Percentiles rank a stretch among this genome's conserved stretches.
Evolutionary conservation across 2,329 filamentous ascomycete species (phyloP).

Genomic region (Pseudogymnoascus sp.): DNA sequence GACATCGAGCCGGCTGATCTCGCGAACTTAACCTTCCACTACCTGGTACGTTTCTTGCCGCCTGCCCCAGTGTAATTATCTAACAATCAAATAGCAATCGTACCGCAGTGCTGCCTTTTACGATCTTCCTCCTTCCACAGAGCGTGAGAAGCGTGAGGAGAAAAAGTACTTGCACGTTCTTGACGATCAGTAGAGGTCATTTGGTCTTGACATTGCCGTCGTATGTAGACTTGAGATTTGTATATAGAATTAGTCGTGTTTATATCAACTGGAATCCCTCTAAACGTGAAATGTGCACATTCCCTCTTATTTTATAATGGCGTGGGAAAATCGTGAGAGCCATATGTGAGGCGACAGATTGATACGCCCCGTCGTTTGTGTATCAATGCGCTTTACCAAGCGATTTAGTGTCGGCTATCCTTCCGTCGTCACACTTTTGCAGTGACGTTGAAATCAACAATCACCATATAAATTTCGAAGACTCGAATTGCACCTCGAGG

Average conservation of each 20-base stretch:
- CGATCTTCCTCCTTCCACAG: conserved; percentile 88
- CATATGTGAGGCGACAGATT: not conserved
- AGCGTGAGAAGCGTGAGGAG: conserved; percentile 89
- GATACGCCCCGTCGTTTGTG: not conserved
- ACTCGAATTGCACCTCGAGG: not conserved
- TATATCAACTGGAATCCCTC: not conserved
- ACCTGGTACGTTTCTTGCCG: conserved; percentile 59
- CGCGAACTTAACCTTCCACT: conserved; percentile 82
- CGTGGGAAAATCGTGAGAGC: not conserved
- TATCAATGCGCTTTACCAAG: not conserved
- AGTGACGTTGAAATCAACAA: not conserved
- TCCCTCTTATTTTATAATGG: not conserved
- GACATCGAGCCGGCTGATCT: conserved; percentile 85
- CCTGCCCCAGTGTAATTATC: conserved; percentile 14
- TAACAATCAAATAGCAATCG: conserved; percentile 59
- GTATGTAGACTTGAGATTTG: conserved; percentile 8
- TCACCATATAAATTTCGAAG: not conserved
- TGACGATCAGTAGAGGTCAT: conserved; percentile 63
- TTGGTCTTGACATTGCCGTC: not conserved
- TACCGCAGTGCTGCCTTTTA: conserved; percentile 85
- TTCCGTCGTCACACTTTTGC: not conserved
- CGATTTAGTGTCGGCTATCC: conserved; percentile 7
- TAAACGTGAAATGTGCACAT: not conserved
- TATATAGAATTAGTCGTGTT: conserved; percentile 8
- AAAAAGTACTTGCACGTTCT: conserved; percentile 94